Percentiles rank a stretch among this genome's conserved stretches.
Evolutionary conservation across 2,329 filamentous ascomycete species (phyloP).

Genomic region (Metarhizium rileyi): DNA sequence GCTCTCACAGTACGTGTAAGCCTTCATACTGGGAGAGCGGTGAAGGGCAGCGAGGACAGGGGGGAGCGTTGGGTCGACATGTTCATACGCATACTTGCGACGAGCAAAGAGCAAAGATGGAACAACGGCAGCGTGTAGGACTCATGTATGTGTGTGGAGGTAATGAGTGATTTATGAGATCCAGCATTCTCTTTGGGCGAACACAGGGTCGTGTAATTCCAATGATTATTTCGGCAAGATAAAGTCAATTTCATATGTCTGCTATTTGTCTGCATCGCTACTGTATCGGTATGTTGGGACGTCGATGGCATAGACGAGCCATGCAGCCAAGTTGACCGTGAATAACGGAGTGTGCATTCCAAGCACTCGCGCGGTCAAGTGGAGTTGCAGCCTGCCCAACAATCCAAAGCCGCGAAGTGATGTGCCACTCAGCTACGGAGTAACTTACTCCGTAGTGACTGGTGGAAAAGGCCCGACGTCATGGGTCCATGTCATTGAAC

Average conservation of each 20-base stretch:
- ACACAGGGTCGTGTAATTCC: conserved; percentile 23
- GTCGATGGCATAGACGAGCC: too few relatives aligned
- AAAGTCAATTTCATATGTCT: not conserved
- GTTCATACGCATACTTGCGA: not conserved
- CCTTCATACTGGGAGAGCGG: not conserved
- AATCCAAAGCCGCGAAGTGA: too few relatives aligned
- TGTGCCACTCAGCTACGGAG: too few relatives aligned
- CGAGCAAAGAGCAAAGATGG: conserved; percentile 4
- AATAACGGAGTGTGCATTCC: too few relatives aligned
- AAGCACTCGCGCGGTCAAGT: too few relatives aligned
- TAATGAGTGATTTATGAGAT: conserved; percentile 16
- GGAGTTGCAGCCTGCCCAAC: too few relatives aligned
- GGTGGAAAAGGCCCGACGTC: too few relatives aligned
- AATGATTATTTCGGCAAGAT: conserved; percentile 6
- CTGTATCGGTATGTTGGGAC: not conserved
- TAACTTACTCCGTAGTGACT: too few relatives aligned
- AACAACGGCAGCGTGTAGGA: not conserved
- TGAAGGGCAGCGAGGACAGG: not conserved
- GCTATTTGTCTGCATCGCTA: not conserved
- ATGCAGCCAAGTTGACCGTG: too few relatives aligned
- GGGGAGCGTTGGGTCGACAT: not conserved
- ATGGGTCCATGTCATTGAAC: too few relatives aligned
- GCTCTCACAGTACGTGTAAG: conserved; percentile 85
- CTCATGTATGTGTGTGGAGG: not conserved
- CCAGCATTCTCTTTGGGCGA: conserved; percentile 26